phyloP scores from a whole-genome alignment of 1,284 basidiomycete species.

The Mycosarcoma mackinlayi region DNA sequence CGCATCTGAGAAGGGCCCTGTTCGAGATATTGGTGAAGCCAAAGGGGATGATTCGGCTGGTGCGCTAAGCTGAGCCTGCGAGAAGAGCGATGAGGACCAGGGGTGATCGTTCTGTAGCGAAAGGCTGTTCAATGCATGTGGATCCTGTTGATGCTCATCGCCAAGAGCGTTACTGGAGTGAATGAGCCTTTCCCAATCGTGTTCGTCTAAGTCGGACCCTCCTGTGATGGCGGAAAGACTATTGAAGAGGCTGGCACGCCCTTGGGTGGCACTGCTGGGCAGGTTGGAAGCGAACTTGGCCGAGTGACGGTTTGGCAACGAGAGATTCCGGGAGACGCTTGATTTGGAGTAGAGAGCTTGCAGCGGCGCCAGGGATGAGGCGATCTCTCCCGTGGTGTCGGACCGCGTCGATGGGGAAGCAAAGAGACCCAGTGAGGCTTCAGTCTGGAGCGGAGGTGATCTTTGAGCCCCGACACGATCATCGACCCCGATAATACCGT shows the following conservation, averaged over 20 bases:
- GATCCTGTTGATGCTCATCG: slow-evolving; percentile 46
- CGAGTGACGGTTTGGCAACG: slow-evolving; percentile 42
- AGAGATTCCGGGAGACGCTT: slow-evolving; percentile 43
- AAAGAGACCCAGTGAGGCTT: slow-evolving; percentile 6
- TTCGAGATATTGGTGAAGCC: slow-evolving; percentile 30
- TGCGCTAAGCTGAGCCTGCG: slow-evolving; percentile 10
- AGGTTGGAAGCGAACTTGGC: slow-evolving; percentile 26
- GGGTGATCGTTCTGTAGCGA: slow-evolving; percentile 21
- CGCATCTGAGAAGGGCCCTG: slow-evolving; percentile 13
- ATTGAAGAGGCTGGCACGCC: slow-evolving; percentile 43
- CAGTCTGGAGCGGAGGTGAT: not conserved
- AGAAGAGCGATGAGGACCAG: slow-evolving; percentile 39
- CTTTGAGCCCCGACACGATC: not conserved
- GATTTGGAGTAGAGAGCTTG: slow-evolving; percentile 50
- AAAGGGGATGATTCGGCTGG: slow-evolving; percentile 22
- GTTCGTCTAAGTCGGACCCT: slow-evolving; percentile 51
- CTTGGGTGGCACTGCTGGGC: slow-evolving; percentile 36
- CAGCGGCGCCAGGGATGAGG: slow-evolving; percentile 28
- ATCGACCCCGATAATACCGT: not conserved
- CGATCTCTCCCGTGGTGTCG: slow-evolving; percentile 13
- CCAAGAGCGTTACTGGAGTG: slow-evolving; percentile 41
- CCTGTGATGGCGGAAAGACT: slow-evolving; percentile 59
- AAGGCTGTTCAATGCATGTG: slow-evolving; percentile 11
- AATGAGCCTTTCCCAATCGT: slow-evolving; percentile 62
- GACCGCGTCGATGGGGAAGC: slow-evolving; percentile 24